Percentiles rank a stretch among this genome's conserved stretches.
phyloP scores from a whole-genome alignment of 164 flowering plant genomes.

The Cinnamomum chago region DNA sequence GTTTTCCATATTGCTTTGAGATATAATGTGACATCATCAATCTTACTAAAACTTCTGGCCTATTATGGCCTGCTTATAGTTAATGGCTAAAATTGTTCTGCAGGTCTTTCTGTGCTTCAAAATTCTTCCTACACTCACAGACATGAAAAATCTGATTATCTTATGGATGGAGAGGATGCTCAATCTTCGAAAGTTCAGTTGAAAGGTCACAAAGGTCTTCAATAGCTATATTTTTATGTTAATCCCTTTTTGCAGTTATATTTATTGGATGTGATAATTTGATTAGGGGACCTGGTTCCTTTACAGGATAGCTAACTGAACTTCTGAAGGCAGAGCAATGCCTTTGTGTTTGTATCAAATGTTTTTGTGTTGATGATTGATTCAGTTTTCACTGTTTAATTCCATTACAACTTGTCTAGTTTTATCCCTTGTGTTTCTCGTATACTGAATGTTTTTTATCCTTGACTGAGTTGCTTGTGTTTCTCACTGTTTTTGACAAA shows the following conservation, averaged over 20 bases:
- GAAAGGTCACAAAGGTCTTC: conserved; percentile 34
- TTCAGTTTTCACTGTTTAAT: background rate
- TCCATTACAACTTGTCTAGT: background rate
- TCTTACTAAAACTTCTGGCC: background rate
- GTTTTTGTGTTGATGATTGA: background rate
- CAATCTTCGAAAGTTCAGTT: conserved; percentile 24
- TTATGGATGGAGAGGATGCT: conserved; percentile 17
- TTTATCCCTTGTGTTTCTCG: background rate
- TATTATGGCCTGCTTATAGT: conserved; percentile 4
- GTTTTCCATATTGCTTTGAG: too few species aligned
- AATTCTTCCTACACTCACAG: conserved; percentile 25
- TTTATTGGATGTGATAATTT: background rate
- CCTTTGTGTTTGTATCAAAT: background rate
- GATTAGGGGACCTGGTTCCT: background rate
- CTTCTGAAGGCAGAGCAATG: background rate
- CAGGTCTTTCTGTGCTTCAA: conserved; percentile 51
- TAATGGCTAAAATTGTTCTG: conserved; percentile 18
- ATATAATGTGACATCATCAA: background rate
- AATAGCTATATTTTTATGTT: background rate
- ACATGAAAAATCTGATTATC: conserved; percentile 17
- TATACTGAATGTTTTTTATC: background rate
- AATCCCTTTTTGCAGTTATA: background rate
- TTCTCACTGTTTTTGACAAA: too few species aligned
- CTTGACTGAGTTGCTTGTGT: background rate
- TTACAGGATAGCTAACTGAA: background rate